Evolutionary conservation across 164 flowering plant genomes (phyloP).

Genomic region (Aristolochia fimbriata): DNA sequence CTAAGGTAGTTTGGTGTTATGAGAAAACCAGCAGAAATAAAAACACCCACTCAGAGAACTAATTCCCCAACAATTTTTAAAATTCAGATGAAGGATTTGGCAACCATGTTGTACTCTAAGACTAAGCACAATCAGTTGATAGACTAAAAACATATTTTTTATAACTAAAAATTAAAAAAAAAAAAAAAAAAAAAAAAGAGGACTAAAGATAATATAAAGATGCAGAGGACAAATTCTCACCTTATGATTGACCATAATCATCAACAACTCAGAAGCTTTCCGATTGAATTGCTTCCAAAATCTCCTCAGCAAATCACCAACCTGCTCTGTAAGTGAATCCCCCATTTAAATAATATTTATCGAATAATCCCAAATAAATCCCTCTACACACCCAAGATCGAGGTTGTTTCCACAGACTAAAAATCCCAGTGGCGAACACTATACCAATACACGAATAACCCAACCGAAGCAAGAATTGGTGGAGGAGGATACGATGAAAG

Average conservation of each 20-base stretch:
- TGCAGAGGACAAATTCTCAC: conserved; percentile 8
- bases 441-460: no score
- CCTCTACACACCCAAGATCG: no score
- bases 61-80: no score
- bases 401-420: no score
- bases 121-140: background rate
- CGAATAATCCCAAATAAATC: no score
- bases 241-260: conserved; percentile 24
- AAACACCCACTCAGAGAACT: background rate
- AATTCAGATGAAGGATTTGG: background rate
- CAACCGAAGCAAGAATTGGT: no score
- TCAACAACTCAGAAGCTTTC: conserved; percentile 14
- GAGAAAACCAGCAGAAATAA: background rate
- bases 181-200: background rate
- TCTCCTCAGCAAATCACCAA: conserved; percentile 14
- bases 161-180: background rate
- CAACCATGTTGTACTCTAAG: background rate
- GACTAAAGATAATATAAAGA: background rate
- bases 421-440: no score
- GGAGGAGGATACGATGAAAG: no score
- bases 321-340: conserved; percentile 15
- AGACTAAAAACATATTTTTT: no score
- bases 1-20: background rate
- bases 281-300: conserved; percentile 14
- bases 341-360: conserved; percentile 9